Base-by-base conservation (phyloP, 495 filamentous ascomycete genomes). In the Penicillium nucicola region DNA sequence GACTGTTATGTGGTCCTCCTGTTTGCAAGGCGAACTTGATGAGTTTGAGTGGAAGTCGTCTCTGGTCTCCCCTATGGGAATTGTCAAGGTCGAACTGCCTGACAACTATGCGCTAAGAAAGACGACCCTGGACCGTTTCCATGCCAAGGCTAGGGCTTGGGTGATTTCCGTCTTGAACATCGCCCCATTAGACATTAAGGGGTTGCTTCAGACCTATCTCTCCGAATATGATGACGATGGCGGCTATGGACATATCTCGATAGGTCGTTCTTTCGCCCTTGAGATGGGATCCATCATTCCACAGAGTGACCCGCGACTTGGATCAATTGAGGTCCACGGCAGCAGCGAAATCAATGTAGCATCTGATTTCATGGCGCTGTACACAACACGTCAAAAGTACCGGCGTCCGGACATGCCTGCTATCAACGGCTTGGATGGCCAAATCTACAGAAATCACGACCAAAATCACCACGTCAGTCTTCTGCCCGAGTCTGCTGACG, bases 361-460 rank as follows among this genome's bases (percentile, higher is more conserved):
- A 11, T 97, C 92, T 12, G 91, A 96, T 65, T 96, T 98, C 57
- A 85, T 97, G 63, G 88, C 91, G 28, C 90, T 97, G 62, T 97
- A 97, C 61, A 97, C 92, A n/a, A 93, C 88, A 18, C 88, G 93
- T 8, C 95, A 97, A 62, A 90, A 90, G 57, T 97, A 97, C 64
- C 83, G 88, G 23, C 88, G 88, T 52, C 80, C 86, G 12, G 89
- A 95, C 60, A 71, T 82, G 10, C 63, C 85, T 32, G 37, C 43
- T 11, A 45, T 50, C n/a, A 44, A 64, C 23, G 46, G 39, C 28
- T 12, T 52, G 10, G 47, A 48, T 11, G 45, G 51, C n/a, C 42
- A 58, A 15, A 12, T 52, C 6, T 30, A 32, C n/a, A 53, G 50
- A 10, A 23, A 18, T 19, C 47, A 53, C 50, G 59, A 56, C 56